These are phyloP conservation scores for Aurantiochytrium sp. DNA, from an alignment of 108 stramenopile genomes.

Conservation along the genomic window DNA sequence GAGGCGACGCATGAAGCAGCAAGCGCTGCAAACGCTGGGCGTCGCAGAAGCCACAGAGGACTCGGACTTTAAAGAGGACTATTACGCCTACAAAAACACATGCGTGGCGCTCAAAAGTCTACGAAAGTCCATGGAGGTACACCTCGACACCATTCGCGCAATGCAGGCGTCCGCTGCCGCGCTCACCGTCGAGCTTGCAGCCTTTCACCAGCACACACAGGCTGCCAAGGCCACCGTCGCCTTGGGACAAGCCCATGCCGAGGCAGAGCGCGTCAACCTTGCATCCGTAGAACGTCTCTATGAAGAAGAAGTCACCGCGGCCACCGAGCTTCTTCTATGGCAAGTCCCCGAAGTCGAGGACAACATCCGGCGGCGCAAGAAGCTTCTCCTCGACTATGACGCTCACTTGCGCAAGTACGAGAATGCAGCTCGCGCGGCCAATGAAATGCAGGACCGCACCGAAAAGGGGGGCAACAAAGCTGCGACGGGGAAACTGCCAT, in stretches of 20 bases:
- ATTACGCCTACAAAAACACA: neutral
- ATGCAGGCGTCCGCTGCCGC: neutral
- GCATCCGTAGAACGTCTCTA: neutral
- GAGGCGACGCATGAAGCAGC: conserved; percentile 8
- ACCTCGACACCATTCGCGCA: neutral
- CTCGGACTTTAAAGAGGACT: neutral
- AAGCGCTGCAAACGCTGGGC: conserved; percentile 7
- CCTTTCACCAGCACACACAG: neutral
- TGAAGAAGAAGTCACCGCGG: neutral
- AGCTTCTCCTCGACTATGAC: neutral
- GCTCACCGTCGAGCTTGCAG: conserved; percentile 11
- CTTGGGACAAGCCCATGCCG: neutral
- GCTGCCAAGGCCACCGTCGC: conserved; percentile 16
- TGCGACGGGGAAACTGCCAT: neutral
- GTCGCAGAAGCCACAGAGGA: conserved; percentile 12
- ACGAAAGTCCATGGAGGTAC: neutral
- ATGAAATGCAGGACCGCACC: neutral
- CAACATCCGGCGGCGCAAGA: neutral
- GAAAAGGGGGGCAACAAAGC: neutral
- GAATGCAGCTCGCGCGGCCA: neutral
- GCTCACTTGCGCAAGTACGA: conserved; percentile 14
- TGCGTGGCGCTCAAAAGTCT: conserved; percentile 11
- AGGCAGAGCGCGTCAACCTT: neutral
- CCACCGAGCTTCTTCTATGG: conserved; percentile 12
- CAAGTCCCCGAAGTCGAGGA: conserved; percentile 1